phyloP scores from a whole-genome alignment of 768 basidiomycete species.

The Hypholoma sublateritium region DNA sequence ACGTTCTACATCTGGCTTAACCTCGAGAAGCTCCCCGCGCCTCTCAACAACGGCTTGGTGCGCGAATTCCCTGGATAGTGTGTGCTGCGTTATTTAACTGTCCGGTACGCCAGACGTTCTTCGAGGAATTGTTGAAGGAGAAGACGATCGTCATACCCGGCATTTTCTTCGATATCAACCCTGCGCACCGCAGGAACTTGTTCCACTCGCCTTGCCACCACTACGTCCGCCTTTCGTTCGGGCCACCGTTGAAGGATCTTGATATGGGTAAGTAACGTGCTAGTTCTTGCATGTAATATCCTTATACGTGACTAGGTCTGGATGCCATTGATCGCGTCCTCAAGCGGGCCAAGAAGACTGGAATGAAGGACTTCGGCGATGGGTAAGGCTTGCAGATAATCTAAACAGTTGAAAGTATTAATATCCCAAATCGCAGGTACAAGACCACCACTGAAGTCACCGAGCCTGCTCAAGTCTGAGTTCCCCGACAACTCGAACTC shows the following conservation, averaged over 20 bases:
- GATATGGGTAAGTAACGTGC: slow-evolving; percentile 56
- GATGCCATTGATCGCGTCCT: slow-evolving; percentile 85
- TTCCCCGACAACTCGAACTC: background rate
- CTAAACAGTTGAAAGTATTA: background rate
- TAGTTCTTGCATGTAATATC: background rate
- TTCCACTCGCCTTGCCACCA: slow-evolving; percentile 90
- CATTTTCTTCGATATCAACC: slow-evolving; percentile 86
- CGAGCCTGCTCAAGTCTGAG: slow-evolving; percentile 21
- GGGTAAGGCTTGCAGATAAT: slow-evolving; percentile 36
- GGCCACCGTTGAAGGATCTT: slow-evolving; percentile 76
- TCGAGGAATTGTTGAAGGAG: slow-evolving; percentile 90
- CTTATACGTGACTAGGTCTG: slow-evolving; percentile 46
- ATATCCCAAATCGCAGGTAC: slow-evolving; percentile 25
- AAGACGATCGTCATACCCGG: slow-evolving; percentile 90
- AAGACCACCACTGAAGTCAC: slow-evolving; percentile 16
- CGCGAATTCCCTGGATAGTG: slow-evolving; percentile 6
- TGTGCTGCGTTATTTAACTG: background rate
- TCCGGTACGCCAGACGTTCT: slow-evolving; percentile 66
- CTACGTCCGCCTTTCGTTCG: slow-evolving; percentile 86
- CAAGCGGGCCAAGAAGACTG: slow-evolving; percentile 63
- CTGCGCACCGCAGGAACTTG: slow-evolving; percentile 80
- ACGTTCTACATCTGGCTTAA: slow-evolving; percentile 98
- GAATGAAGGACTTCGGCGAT: slow-evolving; percentile 65
- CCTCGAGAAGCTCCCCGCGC: slow-evolving; percentile 73
- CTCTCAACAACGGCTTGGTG: slow-evolving; percentile 86